Evolutionary conservation across 805 yeast species (phyloP).

Genomic region (Yueomyces sinensis): DNA sequence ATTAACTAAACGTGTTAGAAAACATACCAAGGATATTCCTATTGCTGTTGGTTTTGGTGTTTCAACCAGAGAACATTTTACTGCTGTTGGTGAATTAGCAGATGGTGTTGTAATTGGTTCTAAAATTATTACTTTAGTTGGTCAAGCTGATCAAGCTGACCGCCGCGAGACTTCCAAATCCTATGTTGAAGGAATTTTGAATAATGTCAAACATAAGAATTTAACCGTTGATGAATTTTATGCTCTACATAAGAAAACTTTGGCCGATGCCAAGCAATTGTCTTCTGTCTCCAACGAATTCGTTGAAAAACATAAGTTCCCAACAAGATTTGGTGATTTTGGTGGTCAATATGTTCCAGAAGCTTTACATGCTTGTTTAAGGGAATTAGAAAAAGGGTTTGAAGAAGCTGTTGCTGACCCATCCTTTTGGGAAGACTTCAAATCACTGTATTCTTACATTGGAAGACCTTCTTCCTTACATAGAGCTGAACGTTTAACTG

Average conservation of each 20-base stretch:
- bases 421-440: conserved; percentile 85
- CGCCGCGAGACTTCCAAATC: conserved; percentile 51
- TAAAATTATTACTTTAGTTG: conserved; percentile 59
- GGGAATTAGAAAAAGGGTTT: conserved; percentile 80
- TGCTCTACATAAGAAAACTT: conserved; percentile 22
- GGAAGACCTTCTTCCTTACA: conserved; percentile 95
- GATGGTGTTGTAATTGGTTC: conserved; percentile 97
- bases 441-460: conserved; percentile 73
- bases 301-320: conserved; percentile 51
- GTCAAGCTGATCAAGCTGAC: conserved; percentile 44
- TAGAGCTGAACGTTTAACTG: conserved; percentile 79
- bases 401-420: conserved; percentile 84
- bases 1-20: conserved; percentile 64
- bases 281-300: conserved; percentile 22
- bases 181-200: conserved; percentile 58
- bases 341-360: conserved; percentile 99
- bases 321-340: conserved; percentile 80
- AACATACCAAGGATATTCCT: conserved; percentile 63
- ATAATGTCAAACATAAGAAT: conserved; percentile 32
- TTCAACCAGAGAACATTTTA: conserved; percentile 81
- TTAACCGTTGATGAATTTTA: conserved; percentile 25
- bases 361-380: conserved; percentile 79
- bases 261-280: conserved; percentile 10
- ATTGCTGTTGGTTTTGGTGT: conserved; percentile 97
- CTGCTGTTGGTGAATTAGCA: conserved; percentile 62